phyloP scores from a whole-genome alignment of 2,329 filamentous ascomycete genomes.

The Colletotrichum gloeosporioides region DNA sequence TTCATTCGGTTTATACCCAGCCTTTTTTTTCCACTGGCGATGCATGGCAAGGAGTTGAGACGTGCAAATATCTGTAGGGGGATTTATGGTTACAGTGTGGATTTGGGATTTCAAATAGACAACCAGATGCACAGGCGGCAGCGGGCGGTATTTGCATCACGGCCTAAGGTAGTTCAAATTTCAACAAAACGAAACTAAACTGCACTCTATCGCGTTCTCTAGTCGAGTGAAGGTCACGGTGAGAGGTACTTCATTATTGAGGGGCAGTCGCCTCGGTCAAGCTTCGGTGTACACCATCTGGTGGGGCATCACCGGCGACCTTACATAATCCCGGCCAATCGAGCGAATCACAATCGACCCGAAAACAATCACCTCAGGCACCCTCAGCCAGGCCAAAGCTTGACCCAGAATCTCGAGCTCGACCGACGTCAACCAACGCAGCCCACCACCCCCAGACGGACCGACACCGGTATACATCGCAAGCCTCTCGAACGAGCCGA shows the following conservation, averaged over 20 bases:
- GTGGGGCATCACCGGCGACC: not conserved
- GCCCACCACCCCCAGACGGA: not conserved
- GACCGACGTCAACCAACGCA: constrained; percentile 6
- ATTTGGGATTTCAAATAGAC: not conserved
- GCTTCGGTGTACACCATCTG: not conserved
- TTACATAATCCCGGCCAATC: constrained; percentile 17
- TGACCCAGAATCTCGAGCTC: constrained; percentile 8
- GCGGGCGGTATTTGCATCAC: not conserved
- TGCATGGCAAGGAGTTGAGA: constrained; percentile 25
- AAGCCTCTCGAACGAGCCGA: not conserved
- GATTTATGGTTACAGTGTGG: constrained; percentile 2
- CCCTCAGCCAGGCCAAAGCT: constrained; percentile 7
- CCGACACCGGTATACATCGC: not conserved
- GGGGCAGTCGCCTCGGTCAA: not conserved
- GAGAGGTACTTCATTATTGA: not conserved
- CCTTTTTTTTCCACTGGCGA: constrained; percentile 20
- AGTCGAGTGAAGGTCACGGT: not conserved
- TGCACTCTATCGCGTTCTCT: not conserved
- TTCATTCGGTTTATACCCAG: constrained; percentile 23
- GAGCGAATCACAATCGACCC: constrained; percentile 13
- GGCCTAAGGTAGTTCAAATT: not conserved
- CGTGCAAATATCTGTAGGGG: constrained; percentile 11
- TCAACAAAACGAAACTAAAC: not conserved
- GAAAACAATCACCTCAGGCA: constrained; percentile 18
- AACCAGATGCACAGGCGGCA: not conserved